These are phyloP conservation scores for Trypanosomatidae sp. DNA, from an alignment of 208 protist species.

Conservation along the genomic window DNA sequence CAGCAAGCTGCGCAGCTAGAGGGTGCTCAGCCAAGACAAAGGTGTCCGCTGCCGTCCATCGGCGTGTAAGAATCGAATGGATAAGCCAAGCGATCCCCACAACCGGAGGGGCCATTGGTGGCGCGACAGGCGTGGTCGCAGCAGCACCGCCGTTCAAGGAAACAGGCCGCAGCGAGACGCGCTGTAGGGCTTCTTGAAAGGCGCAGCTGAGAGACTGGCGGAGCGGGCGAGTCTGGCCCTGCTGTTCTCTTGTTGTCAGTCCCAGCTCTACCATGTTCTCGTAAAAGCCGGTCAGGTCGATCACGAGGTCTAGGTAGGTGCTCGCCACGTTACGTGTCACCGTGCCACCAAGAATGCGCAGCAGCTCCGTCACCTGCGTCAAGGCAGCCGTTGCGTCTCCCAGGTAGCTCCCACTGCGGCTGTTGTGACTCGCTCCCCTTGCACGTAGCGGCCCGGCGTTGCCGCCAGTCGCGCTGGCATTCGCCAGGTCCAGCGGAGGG, in stretches of 20 bases:
- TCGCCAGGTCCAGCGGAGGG: constrained; percentile 16
- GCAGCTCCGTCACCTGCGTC: constrained; percentile 49
- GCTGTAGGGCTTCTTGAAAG: constrained; percentile 36
- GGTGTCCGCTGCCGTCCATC: constrained; percentile 24
- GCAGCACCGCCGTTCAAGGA: background rate
- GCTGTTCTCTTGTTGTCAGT: constrained; percentile 2
- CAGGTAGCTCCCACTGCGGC: constrained; percentile 3
- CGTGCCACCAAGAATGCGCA: constrained; percentile 66
- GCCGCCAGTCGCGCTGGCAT: background rate
- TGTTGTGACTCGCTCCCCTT: background rate
- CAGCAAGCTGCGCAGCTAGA: constrained; percentile 7
- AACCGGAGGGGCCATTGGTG: constrained; percentile 18
- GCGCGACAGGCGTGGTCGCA: background rate
- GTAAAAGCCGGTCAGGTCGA: constrained; percentile 54
- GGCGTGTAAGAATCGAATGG: constrained; percentile 52
- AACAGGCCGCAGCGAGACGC: constrained; percentile 16
- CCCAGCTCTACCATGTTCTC: constrained; percentile 16
- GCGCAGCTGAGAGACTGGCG: constrained; percentile 37
- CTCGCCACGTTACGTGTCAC: constrained; percentile 45
- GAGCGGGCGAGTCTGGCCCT: constrained; percentile 6
- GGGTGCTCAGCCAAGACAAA: constrained; percentile 31
- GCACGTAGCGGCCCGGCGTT: background rate
- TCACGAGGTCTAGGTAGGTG: constrained; percentile 42
- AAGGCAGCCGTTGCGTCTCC: constrained; percentile 31
- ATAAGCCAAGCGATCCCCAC: constrained; percentile 64